Evolutionary conservation across 805 yeast species (phyloP), one percentile per base, ranked within the genome.

Genomic region (Torulaspora microellipsoides): DNA sequence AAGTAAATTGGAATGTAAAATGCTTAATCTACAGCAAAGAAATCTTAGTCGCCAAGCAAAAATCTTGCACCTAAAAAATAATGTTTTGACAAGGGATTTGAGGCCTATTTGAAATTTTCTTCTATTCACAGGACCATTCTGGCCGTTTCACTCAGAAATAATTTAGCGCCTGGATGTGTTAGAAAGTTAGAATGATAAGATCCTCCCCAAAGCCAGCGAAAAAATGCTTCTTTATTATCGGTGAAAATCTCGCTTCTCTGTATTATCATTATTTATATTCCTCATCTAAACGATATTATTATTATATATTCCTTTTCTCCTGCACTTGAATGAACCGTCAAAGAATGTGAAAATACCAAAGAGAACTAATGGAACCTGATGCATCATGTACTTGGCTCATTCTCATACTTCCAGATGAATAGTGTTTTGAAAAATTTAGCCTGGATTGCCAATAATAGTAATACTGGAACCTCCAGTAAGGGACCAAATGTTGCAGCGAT

Each of bases 401-500:
- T 34, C 13, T 40, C 38, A 20, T 11, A 11, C n/a, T 20, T 42
- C 54, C 52, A 48, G 20, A 48, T 69, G 67, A 68, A 25, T 55
- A 40, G 34, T 57, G 17, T 37, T 32, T 53, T 59, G 37, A 70
- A 62, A 48, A 57, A 65, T 47, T 52, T 63, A 8, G 75, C 69
- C 6, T 70, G 64, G 47, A 66, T 62, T 4, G 70, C 56, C 25
- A 74, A 48, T 1, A 62, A 15, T 42, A 74, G 50, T 31, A 78
- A 62, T 7, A 78, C 69, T 4, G 83, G 83, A 8, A 78, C 78
- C 51, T 78, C 83, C n/a, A 78, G 53, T 30, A 78, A 62, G 0
- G 82, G 82, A 2, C 82, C 83, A 55, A 77, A 74, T 0, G 82
- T 76, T 2, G 82, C 76, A 4, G 83, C 83, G 33, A 78, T 67